Evolutionary conservation across 306 rosid species (phyloP).

Genomic region (Vigna angularis): DNA sequence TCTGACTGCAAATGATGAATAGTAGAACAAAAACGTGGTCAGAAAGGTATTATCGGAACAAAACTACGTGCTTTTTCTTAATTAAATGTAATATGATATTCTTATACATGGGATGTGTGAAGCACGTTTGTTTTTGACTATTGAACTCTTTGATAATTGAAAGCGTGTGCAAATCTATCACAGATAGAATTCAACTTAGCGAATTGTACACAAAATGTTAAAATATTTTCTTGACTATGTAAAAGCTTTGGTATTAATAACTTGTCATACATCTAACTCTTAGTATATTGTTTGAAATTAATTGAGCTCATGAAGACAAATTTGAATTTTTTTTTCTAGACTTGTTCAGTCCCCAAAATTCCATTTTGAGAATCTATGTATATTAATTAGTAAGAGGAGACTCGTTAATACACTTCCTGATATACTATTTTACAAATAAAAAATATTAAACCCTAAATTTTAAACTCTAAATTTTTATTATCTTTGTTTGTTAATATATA

Average conservation of each 20-base stretch:
- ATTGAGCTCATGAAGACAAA: no score
- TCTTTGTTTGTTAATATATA: no score
- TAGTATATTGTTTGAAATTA: no score
- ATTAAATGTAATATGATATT: conserved; percentile 1
- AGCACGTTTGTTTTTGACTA: conserved; percentile 40
- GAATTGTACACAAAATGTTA: background rate
- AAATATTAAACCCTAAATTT: no score
- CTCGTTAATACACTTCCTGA: no score
- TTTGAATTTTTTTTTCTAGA: no score
- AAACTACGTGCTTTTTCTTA: background rate
- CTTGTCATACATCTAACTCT: no score
- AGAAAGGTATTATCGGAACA: background rate
- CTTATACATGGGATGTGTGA: background rate
- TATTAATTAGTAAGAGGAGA: no score
- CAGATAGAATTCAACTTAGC: conserved; percentile 11
- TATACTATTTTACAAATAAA: no score
- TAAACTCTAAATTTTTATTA: no score
- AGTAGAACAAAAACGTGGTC: conserved; percentile 25
- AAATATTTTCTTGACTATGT: background rate
- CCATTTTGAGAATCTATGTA: no score
- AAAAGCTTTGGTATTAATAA: background rate
- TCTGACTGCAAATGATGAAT: conserved; percentile 5
- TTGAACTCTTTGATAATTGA: background rate
- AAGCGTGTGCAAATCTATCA: conserved; percentile 32
- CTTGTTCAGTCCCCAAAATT: no score